Base-by-base conservation (phyloP, 176 grass and related monocot genomes). In the Pontederia paniculata region DNA sequence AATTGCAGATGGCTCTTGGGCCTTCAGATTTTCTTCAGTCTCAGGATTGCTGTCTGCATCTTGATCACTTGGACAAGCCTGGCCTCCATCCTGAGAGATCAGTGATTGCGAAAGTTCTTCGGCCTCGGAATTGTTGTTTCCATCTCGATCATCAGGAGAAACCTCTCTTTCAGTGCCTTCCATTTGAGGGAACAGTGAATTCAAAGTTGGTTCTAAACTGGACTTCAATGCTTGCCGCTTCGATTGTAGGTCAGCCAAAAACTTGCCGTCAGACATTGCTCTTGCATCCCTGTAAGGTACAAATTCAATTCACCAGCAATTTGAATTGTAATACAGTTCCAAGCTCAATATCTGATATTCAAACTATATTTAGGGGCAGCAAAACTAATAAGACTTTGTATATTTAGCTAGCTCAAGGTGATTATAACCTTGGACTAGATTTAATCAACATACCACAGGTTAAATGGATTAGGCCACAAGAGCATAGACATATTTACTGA, bases 191-290 rank as follows among this genome's bases (percentile, higher is more conserved):
- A 23, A 21, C 5, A 51, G 12, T 17, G 10, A 50, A 17, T 60
- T 48, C 17, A 60, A 16, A 23, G 50, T 16, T 14, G 17, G 56
- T 28, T 60, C 22, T 11, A 51, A 42, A 8, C 13, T 71, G 41
- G 17, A 5, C 12, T 56, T 58, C 68, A 58, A 31, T 10, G 1
- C 56, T 11, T 60, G 22, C 56, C 45, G 60, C 46, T 48, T 71
- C 2, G 45, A 10, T 12, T 51, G 12, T 12, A 60, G 25, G 12
- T 22, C 56, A 9, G 13, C 22, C 41, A 25, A 50, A 4, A 45
- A 23, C 12, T 22, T 21, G 18, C 10, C n/a, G 10, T 0, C 59
- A 20, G 12, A 13, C 15, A 12, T 10, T 42, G 20, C 11, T 42
- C 45, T 45, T 61, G 28, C 46, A n/a, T 45, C n/a, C 14, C 68